Evolutionary conservation across 2,329 filamentous ascomycete species (phyloP).

Genomic region (Ophiostoma tasmaniense): DNA sequence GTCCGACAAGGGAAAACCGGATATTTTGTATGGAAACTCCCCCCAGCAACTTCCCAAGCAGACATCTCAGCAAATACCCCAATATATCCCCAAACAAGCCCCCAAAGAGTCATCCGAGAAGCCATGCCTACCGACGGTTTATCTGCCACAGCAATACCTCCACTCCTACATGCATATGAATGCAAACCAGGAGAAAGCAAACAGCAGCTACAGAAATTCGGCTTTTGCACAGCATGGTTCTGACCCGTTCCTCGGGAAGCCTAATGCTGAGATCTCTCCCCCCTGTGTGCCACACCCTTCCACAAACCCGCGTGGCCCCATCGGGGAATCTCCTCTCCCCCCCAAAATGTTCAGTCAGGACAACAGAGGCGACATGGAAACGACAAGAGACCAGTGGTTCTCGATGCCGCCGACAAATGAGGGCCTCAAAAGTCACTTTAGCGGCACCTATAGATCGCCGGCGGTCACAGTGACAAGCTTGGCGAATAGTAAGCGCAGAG

Average conservation of each 20-base stretch:
- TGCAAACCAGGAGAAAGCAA: background rate
- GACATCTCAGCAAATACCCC: background rate
- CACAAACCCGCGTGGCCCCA: background rate
- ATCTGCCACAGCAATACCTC: background rate
- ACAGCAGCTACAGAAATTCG: background rate
- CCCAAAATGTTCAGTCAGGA: background rate
- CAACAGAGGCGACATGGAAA: background rate
- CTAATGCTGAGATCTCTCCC: background rate
- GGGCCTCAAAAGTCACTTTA: background rate
- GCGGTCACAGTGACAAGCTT: background rate
- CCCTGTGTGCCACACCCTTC: background rate
- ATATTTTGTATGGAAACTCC: conserved; percentile 17
- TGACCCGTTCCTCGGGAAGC: background rate
- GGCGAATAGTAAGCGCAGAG: conserved; percentile 7
- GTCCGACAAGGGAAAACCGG: conserved; percentile 4
- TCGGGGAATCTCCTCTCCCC: background rate
- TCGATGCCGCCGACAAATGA: background rate
- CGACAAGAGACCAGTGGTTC: background rate
- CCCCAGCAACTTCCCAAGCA: background rate
- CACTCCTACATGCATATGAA: background rate
- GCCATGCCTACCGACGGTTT: background rate
- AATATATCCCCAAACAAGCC: background rate
- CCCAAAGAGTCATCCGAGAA: background rate
- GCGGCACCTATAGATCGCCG: background rate
- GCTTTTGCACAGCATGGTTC: background rate